Evolutionary conservation across 306 rosid genomes (phyloP).

Genomic region (Fagus sylvatica): DNA sequence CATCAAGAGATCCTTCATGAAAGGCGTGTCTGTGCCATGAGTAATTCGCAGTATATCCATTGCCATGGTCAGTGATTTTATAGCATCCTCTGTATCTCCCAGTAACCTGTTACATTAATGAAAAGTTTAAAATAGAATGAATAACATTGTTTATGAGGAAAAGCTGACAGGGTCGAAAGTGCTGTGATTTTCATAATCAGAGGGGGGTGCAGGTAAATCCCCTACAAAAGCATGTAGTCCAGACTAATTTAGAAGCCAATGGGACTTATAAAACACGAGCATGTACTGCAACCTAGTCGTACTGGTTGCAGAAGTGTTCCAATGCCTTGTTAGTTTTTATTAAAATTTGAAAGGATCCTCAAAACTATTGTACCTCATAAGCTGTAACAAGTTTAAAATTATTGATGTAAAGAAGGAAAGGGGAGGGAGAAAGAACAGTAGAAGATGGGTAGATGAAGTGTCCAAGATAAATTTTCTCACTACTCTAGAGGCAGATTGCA

Average conservation of each 20-base stretch:
- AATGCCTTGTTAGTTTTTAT: too few relatives aligned
- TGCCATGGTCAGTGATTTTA: constrained; percentile 65
- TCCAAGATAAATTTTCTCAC: too few relatives aligned
- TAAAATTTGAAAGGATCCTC: too few relatives aligned
- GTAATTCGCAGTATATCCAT: constrained; percentile 69
- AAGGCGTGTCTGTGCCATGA: constrained; percentile 74
- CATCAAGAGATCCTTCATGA: constrained; percentile 67
- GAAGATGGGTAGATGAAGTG: too few relatives aligned
- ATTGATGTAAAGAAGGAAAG: too few relatives aligned
- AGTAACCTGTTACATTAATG: constrained; percentile 51
- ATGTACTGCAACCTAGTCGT: not conserved
- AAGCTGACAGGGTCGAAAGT: not conserved
- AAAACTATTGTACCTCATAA: too few relatives aligned
- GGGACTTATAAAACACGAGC: too few relatives aligned
- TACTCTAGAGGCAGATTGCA: too few relatives aligned
- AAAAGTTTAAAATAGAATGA: not conserved
- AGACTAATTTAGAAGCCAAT: not conserved
- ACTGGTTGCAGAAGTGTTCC: too few relatives aligned
- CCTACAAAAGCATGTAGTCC: not conserved
- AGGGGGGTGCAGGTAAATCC: not conserved
- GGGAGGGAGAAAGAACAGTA: too few relatives aligned
- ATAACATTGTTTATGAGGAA: not conserved
- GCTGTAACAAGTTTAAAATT: too few relatives aligned
- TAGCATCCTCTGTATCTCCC: constrained; percentile 62
- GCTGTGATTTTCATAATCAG: not conserved